Base-by-base conservation (phyloP, 352 stramenopile genomes). In the Globisporangium splendens region DNA sequence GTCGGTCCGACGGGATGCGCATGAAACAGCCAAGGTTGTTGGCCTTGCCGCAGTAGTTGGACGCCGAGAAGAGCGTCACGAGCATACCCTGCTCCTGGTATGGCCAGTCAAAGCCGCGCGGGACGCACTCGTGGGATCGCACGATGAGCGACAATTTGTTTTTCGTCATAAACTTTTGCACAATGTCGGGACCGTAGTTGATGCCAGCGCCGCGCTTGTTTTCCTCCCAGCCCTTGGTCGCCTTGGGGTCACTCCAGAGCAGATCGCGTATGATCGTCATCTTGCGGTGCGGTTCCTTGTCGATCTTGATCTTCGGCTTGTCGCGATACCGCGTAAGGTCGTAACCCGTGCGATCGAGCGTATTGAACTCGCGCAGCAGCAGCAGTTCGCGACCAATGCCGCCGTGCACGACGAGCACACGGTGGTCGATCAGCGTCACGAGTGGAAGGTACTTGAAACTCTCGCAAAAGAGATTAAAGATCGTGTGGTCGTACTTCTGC, bases 21-120 rank as follows among this genome's bases (percentile, higher is more conserved):
- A 95, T 91, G 55, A 92, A 95, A 54, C 83, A 93, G 41, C 85
- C 85, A 5, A 93, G 67, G 56, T 93, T 95, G 59, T 95, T 93
- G 31, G 83, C 81, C 52, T 88, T 88, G 50, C 83, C 81, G 54
- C 85, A 90, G 61, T 96, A 96, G 52, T 93, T 93, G 38, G 83
- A 94, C 39, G 86, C 86, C 20, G 84, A 94, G 54, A 96, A 96
- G 18, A 96, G 66, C 49, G 86, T 96, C 13, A 96, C 78, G 35
- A 96, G 74, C 79, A 91, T 91, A 28, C 83, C 81, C 60, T 91
- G 91, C 48, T 91, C 85, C 42, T 70, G 70, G 65, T 83, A 93
- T 44, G 79, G 77, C 83, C 79, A 91, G 57, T 89, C 77, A 55
- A 92, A 95, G 28, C 87, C 87, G 53, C 72, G 69, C 10, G 84